These are phyloP conservation scores for Verticillium longisporum DNA, from an alignment of 2,329 filamentous ascomycete species.

Conservation along the genomic window DNA sequence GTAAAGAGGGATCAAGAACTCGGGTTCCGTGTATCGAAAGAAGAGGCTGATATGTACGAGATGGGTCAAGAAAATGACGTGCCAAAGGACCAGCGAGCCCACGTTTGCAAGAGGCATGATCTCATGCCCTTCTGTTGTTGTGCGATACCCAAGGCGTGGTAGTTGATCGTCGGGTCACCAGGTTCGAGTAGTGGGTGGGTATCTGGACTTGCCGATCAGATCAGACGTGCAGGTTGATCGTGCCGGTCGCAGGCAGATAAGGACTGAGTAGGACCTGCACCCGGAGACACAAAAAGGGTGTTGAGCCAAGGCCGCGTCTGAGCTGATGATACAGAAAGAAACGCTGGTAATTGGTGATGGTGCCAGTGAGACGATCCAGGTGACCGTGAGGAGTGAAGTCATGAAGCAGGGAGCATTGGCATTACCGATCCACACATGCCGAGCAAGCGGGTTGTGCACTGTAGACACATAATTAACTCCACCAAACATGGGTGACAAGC, in stretches of 20 bases:
- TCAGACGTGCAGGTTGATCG: neutral
- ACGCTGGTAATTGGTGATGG: neutral
- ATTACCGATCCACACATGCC: neutral
- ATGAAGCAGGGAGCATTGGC: neutral
- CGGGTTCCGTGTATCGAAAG: conserved; percentile 40
- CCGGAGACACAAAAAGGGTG: neutral
- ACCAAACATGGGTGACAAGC: neutral
- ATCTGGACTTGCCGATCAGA: neutral
- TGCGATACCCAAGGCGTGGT: neutral
- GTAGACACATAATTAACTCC: neutral
- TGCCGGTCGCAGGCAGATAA: neutral
- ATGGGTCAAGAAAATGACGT: conserved; percentile 47
- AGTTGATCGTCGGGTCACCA: neutral
- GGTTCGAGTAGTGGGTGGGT: neutral
- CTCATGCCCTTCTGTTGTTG: neutral
- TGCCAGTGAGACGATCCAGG: neutral
- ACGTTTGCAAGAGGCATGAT: conserved; percentile 45
- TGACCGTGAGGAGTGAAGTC: neutral
- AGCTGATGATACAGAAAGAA: neutral
- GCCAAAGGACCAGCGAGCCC: conserved; percentile 42
- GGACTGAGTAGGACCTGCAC: neutral
- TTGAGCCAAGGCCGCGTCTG: neutral
- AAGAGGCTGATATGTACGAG: conserved; percentile 46
- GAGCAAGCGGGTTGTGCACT: neutral
- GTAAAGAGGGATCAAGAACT: conserved; percentile 39